Base-by-base conservation (phyloP, 2,329 filamentous ascomycete species). In the Trichoderma semiorbis region DNA sequence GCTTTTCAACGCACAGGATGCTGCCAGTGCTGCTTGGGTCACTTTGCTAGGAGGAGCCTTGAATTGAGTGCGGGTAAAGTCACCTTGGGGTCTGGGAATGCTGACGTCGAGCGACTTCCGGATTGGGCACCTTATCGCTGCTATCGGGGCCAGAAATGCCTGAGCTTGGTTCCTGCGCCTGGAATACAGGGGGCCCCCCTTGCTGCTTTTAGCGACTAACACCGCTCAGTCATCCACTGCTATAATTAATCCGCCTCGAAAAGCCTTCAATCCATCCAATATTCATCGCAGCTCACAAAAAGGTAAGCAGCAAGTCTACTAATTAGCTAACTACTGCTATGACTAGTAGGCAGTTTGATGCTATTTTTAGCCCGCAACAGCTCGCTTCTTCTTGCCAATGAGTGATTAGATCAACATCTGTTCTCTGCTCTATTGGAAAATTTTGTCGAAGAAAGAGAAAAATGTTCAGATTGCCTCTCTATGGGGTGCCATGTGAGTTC, bases 21-120 rank as follows among this genome's bases (percentile, higher is more conserved):
- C n/a, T 65, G 39, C 21, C 39, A 24, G 26, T 18, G 26, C 14
- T 57, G 53, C 32, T 67, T 30, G 30, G 18, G 26, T 55, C n/a
- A 0, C 55, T 32, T 60, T n/a, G 34, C 36, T 66, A 14, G 62
- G 43, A 53, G 63, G 24, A 36, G 58, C 30, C 11, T 53, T 53
- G 47, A 53, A 53, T 53, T 53, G 47, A 53, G 47, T 53, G 47
- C 47, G 58, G 24, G 30, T n/a, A 24, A 30, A 58, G 55, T 58
- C 21, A 57, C 39, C 39, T 65, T 28, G 62, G 14, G 32, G 39
- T 55, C 34, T 28, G 63, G 47, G 63, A 55, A 11, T 68, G 65
- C 65, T 68, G 65, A 68, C 65, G 65, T 68, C 65, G 65, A 68
- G 55, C 30, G 57, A 30, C 65, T 68, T 32, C 65, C 65, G 65